Conservation (phyloP, 371 early-diverging fungal genomes). For the Saksenaea oblongispora region DNA sequence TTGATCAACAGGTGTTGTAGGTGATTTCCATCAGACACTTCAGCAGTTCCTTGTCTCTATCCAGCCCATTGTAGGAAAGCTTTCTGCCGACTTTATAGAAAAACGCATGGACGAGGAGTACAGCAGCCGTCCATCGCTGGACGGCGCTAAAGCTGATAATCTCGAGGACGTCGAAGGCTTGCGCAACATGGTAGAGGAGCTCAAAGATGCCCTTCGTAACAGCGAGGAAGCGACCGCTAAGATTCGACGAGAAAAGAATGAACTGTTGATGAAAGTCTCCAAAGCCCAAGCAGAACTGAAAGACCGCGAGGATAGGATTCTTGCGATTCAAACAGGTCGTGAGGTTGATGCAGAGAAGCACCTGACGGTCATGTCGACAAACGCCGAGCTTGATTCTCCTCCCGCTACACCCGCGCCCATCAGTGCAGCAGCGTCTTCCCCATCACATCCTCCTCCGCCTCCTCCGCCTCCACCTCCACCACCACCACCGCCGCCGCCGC, state of each 20-base stretch:
- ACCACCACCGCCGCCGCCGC: slow-evolving; percentile 22
- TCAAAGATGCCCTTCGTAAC: slow-evolving; percentile 32
- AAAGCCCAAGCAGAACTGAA: slow-evolving; percentile 41
- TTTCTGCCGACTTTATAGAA: slow-evolving; percentile 17
- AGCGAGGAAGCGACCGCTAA: slow-evolving; percentile 38
- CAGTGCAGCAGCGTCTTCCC: slow-evolving; percentile 11
- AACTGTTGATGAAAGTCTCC: slow-evolving; percentile 43
- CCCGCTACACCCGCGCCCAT: neutral
- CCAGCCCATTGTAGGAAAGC: slow-evolving; percentile 62
- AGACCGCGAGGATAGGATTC: slow-evolving; percentile 34
- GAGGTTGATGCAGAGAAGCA: neutral
- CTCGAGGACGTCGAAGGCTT: slow-evolving; percentile 44
- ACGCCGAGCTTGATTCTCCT: neutral
- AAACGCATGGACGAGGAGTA: slow-evolving; percentile 10
- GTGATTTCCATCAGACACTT: slow-evolving; percentile 36
- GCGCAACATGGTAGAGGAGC: slow-evolving; percentile 45
- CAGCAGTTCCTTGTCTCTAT: slow-evolving; percentile 41
- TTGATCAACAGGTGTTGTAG: slow-evolving; percentile 30
- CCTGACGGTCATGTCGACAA: neutral
- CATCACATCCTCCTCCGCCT: slow-evolving; percentile 29
- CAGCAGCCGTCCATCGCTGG: neutral
- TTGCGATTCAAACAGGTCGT: slow-evolving; percentile 11
- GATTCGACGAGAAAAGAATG: slow-evolving; percentile 51
- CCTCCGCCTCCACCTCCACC: slow-evolving; percentile 40
- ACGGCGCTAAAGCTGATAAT: slow-evolving; percentile 3